Percentiles rank a stretch among this genome's conserved stretches.
These are phyloP conservation scores for Blastobotrys raffinosifermentans DNA, from an alignment of 1,139 yeast genomes.

Conservation along the genomic window DNA sequence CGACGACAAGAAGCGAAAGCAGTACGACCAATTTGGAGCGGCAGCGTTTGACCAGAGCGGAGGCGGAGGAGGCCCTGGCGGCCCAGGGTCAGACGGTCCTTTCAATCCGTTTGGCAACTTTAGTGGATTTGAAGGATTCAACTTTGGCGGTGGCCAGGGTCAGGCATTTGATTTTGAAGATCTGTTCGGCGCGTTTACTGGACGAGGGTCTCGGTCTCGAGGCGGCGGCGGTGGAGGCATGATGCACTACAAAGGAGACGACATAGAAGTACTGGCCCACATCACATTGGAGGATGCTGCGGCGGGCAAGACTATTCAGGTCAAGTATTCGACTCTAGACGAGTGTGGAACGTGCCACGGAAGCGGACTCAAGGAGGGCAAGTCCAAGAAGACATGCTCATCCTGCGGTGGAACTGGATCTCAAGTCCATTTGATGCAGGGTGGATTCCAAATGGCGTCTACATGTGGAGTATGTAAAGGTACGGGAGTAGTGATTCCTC, in stretches of 20 bases:
- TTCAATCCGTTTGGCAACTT: slow-evolving; percentile 33
- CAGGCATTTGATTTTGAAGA: slow-evolving; percentile 71
- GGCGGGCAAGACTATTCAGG: slow-evolving; percentile 60
- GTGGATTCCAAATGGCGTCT: slow-evolving; percentile 96
- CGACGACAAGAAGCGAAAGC: slow-evolving; percentile 80
- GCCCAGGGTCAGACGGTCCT: slow-evolving; percentile 33
- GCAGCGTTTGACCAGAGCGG: slow-evolving; percentile 72
- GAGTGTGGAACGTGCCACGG: slow-evolving; percentile 79
- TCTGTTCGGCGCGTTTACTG: slow-evolving; percentile 70
- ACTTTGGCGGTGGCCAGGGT: slow-evolving; percentile 49
- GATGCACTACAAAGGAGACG: slow-evolving; percentile 83
- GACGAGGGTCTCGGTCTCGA: slow-evolving; percentile 32
- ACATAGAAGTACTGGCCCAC: slow-evolving; percentile 71
- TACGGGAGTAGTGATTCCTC: slow-evolving; percentile 70
- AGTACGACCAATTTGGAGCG: slow-evolving; percentile 88
- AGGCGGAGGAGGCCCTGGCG: slow-evolving; percentile 38
- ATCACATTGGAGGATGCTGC: slow-evolving; percentile 83
- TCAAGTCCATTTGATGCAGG: slow-evolving; percentile 74
- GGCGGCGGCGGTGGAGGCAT: slow-evolving; percentile 36
- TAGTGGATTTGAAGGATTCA: slow-evolving; percentile 38
- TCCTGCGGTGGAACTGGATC: slow-evolving; percentile 94
- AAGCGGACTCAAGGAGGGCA: slow-evolving; percentile 74
- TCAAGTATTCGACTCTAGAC: slow-evolving; percentile 70
- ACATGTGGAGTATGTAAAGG: slow-evolving; percentile 89
- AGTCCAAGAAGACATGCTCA: slow-evolving; percentile 70